Conservation (phyloP, 768 basidiomycete genomes). For the Hericium rajendrae region DNA sequence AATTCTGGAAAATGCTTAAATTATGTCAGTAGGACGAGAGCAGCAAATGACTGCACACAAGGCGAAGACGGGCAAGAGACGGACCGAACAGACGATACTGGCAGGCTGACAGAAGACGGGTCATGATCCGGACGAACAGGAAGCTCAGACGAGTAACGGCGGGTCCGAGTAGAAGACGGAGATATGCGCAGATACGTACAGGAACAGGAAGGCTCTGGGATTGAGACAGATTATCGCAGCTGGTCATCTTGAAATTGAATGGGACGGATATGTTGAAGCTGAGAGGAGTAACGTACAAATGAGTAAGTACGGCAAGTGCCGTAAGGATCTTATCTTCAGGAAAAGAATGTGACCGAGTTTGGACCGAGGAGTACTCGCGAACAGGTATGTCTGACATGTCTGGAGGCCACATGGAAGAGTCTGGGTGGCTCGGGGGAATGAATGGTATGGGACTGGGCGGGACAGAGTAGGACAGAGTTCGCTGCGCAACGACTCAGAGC, state of each 20-base stretch:
- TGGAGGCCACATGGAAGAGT: too few relatives aligned
- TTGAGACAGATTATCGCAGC: not conserved
- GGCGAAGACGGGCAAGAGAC: not conserved
- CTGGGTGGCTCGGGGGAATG: too few relatives aligned
- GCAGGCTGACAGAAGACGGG: not conserved
- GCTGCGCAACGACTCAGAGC: not conserved
- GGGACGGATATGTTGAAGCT: not conserved
- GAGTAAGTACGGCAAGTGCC: not conserved
- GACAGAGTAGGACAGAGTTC: too few relatives aligned
- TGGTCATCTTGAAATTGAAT: too few relatives aligned
- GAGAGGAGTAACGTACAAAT: not conserved
- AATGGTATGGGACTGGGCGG: too few relatives aligned
- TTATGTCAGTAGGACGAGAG: constrained; percentile 2
- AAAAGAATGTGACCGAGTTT: not conserved
- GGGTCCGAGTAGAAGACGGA: not conserved
- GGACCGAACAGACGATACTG: not conserved
- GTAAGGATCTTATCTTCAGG: not conserved
- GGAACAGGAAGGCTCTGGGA: not conserved
- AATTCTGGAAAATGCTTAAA: not conserved
- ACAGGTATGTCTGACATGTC: too few relatives aligned
- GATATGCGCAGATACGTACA: not conserved
- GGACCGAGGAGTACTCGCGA: not conserved
- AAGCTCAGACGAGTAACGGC: not conserved
- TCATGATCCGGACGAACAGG: not conserved
- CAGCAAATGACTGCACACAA: too few relatives aligned